Conservation (phyloP, 306 rosid genomes). For the Rosa lucieae region DNA sequence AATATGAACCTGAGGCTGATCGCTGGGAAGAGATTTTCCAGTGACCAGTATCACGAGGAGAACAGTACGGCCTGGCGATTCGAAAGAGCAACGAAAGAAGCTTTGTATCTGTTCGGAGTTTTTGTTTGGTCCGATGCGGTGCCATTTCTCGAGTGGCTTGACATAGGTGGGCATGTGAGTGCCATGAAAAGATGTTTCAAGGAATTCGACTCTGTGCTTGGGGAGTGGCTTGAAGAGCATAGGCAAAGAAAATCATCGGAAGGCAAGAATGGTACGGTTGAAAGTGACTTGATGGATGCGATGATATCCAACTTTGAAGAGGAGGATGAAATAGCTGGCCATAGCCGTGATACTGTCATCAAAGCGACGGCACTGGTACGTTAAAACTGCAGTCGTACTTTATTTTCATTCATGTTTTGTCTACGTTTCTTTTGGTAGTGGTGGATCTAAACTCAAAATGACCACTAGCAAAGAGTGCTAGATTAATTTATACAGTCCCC, state of each 20-base stretch:
- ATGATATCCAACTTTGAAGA: slow-evolving; percentile 37
- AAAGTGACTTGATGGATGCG: slow-evolving; percentile 49
- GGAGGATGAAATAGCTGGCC: slow-evolving; percentile 35
- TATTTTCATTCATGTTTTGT: no score
- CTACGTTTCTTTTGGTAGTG: no score
- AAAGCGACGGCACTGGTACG: slow-evolving; percentile 62
- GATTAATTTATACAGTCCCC: no score
- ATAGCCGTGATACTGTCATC: slow-evolving; percentile 44
- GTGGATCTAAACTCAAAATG: no score
- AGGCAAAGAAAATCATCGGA: background rate
- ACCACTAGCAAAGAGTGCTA: no score
- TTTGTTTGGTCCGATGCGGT: slow-evolving; percentile 53
- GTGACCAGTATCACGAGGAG: background rate
- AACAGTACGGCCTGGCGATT: slow-evolving; percentile 39
- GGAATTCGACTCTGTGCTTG: slow-evolving; percentile 40
- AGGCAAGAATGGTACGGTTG: background rate
- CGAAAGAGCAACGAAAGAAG: slow-evolving; percentile 35
- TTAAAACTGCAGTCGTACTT: background rate
- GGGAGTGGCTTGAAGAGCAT: slow-evolving; percentile 51
- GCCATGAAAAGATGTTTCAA: slow-evolving; percentile 50
- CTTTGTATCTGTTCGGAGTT: slow-evolving; percentile 50
- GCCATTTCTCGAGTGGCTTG: slow-evolving; percentile 43
- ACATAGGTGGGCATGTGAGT: slow-evolving; percentile 44
- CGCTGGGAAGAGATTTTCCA: slow-evolving; percentile 49
- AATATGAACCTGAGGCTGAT: slow-evolving; percentile 42